Base-by-base conservation (phyloP, 2,329 filamentous ascomycete genomes). In the Neoscytalidium dimidiatum region DNA sequence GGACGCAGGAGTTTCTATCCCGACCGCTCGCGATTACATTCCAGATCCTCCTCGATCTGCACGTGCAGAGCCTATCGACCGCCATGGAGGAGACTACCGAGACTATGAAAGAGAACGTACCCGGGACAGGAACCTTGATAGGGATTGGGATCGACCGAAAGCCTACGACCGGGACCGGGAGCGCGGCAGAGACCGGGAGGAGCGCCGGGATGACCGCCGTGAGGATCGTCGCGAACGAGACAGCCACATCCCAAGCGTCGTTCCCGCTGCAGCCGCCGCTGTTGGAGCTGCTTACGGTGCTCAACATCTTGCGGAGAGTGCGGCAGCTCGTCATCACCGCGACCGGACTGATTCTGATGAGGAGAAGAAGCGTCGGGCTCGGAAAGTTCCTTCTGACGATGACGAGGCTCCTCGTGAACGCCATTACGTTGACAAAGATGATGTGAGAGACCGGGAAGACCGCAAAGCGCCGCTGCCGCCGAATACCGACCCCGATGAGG, bases 401-500 rank as follows among this genome's bases (percentile, higher is more conserved):
- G 76, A 75, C 52, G 71, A 75, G 28, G 74, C 75, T 48, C 71
- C 66, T 52, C 67, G 67, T 19, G 64, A 66, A 28, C 72, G 75
- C 23, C 74, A 77, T 63, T 77, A 78, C 46, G 75, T 76, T 28
- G 70, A 72, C 33, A 62, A 56, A 13, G 67, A 68, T 46, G 67
- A 67, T 21, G 66, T 63, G 9, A 71, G 72, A 21, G 76, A 77
- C 28, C 62, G 66, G 19, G 77, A 79, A 3, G 63, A 70, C 31
- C 69, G 68, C 33, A 68, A 71, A 21, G 70, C 73, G n/a, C n/a
- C n/a, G n/a, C 48, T 17, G 65, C 71, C 74, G 8, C 64, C 73
- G 14, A 68, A 72, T 21, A 57, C 81, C 2, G 82, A 84, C 63
- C 78, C 82, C 4, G 82, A 84, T 44, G 81, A 83, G 67, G 82